These are phyloP conservation scores for Podila verticillata DNA, from an alignment of 192 early-diverging fungal species.

Conservation along the genomic window DNA sequence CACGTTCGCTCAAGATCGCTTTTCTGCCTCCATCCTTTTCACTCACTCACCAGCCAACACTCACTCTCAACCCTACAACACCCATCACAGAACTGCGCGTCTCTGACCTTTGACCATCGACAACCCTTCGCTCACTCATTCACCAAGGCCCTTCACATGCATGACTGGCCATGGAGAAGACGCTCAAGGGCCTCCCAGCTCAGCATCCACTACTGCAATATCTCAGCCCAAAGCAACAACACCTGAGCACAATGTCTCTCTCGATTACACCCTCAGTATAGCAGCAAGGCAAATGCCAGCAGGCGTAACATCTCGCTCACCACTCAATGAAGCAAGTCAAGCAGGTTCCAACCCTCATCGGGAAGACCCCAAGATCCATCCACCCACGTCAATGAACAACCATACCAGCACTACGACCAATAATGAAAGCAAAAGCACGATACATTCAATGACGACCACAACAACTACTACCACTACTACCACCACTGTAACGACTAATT, in stretches of 20 bases:
- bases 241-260: neutral
- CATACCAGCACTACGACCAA: neutral
- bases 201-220: neutral
- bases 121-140: neutral
- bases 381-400: neutral
- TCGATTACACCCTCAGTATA: neutral
- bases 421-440: neutral
- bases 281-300: neutral
- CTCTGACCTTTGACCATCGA: neutral
- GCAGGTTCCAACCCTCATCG: no score
- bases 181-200: conserved; percentile 16
- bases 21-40: no score
- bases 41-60: no score
- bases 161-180: conserved; percentile 39
- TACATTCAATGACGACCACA: neutral
- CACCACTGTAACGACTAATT: neutral
- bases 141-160: conserved; percentile 18
- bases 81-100: no score
- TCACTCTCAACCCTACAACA: no score
- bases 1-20: no score
- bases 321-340: no score
- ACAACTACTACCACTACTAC: neutral
- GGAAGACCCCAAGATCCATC: no score
- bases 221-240: neutral
- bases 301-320: neutral